Base-by-base conservation (phyloP, 352 stramenopile species). In the Phytophthora macrochlamydospora region DNA sequence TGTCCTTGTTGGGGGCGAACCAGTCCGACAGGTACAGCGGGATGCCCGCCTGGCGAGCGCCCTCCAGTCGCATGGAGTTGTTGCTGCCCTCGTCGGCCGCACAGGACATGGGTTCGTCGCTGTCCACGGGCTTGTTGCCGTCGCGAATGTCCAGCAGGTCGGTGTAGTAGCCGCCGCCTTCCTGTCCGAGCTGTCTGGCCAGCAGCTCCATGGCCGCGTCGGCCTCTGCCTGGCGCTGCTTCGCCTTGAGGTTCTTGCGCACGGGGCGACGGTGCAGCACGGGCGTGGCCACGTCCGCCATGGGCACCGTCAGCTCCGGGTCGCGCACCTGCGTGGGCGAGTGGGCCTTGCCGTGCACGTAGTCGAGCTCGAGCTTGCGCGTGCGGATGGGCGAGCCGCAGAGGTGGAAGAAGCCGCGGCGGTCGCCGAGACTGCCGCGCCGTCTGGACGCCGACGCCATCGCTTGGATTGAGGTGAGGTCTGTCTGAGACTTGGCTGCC, bases 371-470 rank as follows among this genome's bases (percentile, higher is more conserved):
- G 45, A 79, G 65, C 65, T 81, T 86, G 31, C 81, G 60, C 7
- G 82, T 89, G 35, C 85, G 85, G 62, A 94, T 94, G 24, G 85
- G 85, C 48, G 85, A 94, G n/a, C 85, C 85, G 53, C 82, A 92
- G 6, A 90, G 66, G 56, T 85, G 78, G 58, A 91, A 92, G 65
- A 94, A 94, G 50, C 73, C 55, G 60, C 71, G 65, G 31, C 52
- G 64, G 46, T 75, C 62, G 50, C 69, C 64, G 35, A 73, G 32
- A 56, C 60, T 66, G 46, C 61, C 37, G 37, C 71, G 48, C 33
- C 56, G 57, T 70, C 68, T 62, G 32, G 61, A 67, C 60, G 62
- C 52, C 35, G 58, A 62, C 18, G 67, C 64, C 65, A 69, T 76
- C 12, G 14, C 4, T 32, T 13, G 29, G 29, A 51, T 30, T 13